Percentiles rank a stretch among this genome's conserved stretches.
phyloP scores from a whole-genome alignment of 495 filamentous ascomycete genomes.

The Emericellopsis terricola region DNA sequence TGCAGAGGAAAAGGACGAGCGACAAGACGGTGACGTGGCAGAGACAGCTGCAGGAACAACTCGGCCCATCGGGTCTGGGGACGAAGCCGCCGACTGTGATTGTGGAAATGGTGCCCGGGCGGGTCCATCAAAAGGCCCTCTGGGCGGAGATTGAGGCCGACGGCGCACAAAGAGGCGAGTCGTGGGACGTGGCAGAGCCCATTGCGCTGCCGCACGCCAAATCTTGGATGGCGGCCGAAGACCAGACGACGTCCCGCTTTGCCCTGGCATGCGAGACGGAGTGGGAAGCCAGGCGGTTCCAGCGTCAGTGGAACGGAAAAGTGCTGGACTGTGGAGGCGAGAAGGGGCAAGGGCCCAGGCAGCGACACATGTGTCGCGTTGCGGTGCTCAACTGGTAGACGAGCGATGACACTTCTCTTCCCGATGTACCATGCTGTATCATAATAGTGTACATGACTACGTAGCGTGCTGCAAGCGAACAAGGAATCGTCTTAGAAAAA shows the following conservation, averaged over 20 bases:
- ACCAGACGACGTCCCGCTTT: too few relatives aligned
- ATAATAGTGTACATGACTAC: too few relatives aligned
- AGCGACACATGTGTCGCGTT: background rate
- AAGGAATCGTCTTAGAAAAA: too few relatives aligned
- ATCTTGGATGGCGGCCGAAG: too few relatives aligned
- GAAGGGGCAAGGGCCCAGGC: too few relatives aligned
- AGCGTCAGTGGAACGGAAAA: background rate
- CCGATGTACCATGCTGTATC: background rate
- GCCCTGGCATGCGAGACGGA: background rate
- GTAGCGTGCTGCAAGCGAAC: too few relatives aligned
- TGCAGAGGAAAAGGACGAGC: too few relatives aligned
- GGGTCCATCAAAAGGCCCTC: background rate
- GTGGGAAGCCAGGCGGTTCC: slow-evolving; percentile 1
- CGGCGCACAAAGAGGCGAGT: background rate
- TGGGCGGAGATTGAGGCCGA: too few relatives aligned
- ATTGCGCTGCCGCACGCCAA: background rate
- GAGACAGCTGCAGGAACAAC: slow-evolving; percentile 14
- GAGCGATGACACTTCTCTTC: background rate
- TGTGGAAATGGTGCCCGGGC: background rate
- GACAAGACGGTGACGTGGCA: too few relatives aligned
- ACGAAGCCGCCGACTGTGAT: background rate
- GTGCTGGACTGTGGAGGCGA: too few relatives aligned
- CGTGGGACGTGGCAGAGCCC: background rate
- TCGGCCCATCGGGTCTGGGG: slow-evolving; percentile 23
- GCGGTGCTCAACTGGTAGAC: background rate